phyloP scores from a whole-genome alignment of 306 rosid genomes.

The Sophora flavescens region DNA sequence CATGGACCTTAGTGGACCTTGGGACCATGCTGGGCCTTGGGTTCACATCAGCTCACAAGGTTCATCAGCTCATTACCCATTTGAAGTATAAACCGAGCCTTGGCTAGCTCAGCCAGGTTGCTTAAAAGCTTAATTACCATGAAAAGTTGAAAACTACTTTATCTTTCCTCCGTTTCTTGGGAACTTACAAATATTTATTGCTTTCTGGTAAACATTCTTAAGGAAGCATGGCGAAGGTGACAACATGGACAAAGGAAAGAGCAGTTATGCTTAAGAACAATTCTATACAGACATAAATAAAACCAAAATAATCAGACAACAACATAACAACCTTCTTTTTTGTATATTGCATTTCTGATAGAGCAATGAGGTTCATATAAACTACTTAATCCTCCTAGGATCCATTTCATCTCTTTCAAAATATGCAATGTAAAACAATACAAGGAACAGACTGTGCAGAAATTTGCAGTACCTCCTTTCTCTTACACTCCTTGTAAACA shows the following conservation, averaged over 20 bases:
- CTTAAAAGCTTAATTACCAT: slow-evolving; percentile 14
- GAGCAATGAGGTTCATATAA: slow-evolving; percentile 26
- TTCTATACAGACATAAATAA: not conserved
- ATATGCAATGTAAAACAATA: slow-evolving; percentile 25
- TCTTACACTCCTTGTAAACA: slow-evolving; percentile 95
- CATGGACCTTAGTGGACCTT: too few species aligned
- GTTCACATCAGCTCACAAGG: too few species aligned
- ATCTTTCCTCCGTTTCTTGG: slow-evolving; percentile 2
- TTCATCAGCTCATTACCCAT: slow-evolving; percentile 19
- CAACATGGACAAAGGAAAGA: slow-evolving; percentile 22
- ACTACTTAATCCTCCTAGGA: slow-evolving; percentile 29
- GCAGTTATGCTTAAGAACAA: not conserved
- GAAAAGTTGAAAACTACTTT: slow-evolving; percentile 31
- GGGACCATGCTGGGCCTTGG: too few species aligned
- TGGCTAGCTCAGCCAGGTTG: not conserved
- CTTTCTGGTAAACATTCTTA: not conserved
- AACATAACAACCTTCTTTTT: not conserved
- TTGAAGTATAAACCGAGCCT: not conserved
- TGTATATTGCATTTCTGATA: slow-evolving; percentile 19
- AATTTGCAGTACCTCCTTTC: slow-evolving; percentile 76
- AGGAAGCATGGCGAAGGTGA: slow-evolving; percentile 7
- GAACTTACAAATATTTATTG: slow-evolving; percentile 15
- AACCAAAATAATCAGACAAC: slow-evolving; percentile 16
- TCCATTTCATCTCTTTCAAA: slow-evolving; percentile 10
- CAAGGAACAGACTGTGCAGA: slow-evolving; percentile 14